phyloP scores from a whole-genome alignment of 805 yeast genomes.

The Priceomyces medius region DNA sequence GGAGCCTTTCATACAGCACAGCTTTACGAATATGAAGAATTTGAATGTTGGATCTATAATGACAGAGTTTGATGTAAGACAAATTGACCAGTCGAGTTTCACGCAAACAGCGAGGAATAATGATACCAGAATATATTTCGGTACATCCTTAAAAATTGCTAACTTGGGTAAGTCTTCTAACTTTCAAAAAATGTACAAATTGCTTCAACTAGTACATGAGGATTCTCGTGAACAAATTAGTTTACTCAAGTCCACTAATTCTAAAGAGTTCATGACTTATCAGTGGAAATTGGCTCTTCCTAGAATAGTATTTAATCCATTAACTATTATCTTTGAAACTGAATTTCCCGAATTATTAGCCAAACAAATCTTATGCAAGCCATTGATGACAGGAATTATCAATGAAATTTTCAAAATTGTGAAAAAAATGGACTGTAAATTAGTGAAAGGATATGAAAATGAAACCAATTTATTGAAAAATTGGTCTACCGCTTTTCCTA shows the following conservation, averaged over 20 bases:
- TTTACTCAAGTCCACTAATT: slow-evolving; percentile 49
- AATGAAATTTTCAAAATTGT: slow-evolving; percentile 71
- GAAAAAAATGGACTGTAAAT: slow-evolving; percentile 73
- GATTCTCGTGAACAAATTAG: slow-evolving; percentile 38
- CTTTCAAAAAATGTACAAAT: slow-evolving; percentile 25
- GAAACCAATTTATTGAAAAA: slow-evolving; percentile 57
- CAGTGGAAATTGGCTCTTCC: slow-evolving; percentile 89
- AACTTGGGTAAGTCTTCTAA: slow-evolving; percentile 14
- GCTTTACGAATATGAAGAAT: slow-evolving; percentile 31
- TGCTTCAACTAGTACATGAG: slow-evolving; percentile 34
- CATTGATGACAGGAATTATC: slow-evolving; percentile 76
- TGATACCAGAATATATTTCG: slow-evolving; percentile 47
- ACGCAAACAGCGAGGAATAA: slow-evolving; percentile 34
- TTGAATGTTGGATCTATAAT: slow-evolving; percentile 52
- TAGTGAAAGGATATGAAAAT: slow-evolving; percentile 67
- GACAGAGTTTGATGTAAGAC: slow-evolving; percentile 60
- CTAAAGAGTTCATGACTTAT: slow-evolving; percentile 61
- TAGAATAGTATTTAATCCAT: slow-evolving; percentile 72
- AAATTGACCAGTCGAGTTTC: slow-evolving; percentile 23
- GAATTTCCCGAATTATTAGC: slow-evolving; percentile 58
- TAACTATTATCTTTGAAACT: slow-evolving; percentile 71
- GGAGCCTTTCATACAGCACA: slow-evolving; percentile 63
- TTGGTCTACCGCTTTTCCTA: slow-evolving; percentile 50
- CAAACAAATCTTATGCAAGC: slow-evolving; percentile 77
- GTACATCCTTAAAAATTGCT: slow-evolving; percentile 18